Conservation (phyloP, 331 rosid genomes). For the Spiraea crenata region DNA sequence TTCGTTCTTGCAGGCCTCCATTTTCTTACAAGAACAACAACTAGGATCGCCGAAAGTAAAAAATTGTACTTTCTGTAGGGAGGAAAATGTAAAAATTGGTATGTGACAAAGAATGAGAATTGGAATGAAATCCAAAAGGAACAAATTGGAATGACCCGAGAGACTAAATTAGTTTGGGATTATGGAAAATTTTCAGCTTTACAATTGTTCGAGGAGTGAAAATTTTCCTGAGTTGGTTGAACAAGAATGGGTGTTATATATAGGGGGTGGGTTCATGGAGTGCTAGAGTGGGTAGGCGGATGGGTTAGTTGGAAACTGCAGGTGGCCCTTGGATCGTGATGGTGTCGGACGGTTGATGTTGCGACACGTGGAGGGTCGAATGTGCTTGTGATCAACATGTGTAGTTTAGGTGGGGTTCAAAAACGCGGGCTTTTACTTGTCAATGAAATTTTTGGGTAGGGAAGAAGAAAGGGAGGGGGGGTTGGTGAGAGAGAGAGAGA, state of each 20-base stretch:
- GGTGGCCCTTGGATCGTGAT: slow-evolving; percentile 52
- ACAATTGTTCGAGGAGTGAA: not conserved
- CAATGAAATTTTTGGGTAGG: not conserved
- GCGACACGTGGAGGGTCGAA: slow-evolving; percentile 40
- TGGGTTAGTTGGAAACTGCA: slow-evolving; percentile 66
- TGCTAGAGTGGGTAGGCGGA: slow-evolving; percentile 60
- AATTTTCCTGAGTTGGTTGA: slow-evolving; percentile 45
- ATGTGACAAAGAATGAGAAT: not conserved
- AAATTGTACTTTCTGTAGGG: not conserved
- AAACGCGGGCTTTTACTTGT: slow-evolving; percentile 26
- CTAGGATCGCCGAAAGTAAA: not conserved
- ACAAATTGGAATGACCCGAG: too few relatives aligned
- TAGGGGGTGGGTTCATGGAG: slow-evolving; percentile 37
- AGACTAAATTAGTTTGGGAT: not conserved
- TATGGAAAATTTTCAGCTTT: slow-evolving; percentile 8
- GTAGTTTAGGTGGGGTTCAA: not conserved
- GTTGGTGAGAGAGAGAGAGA: slow-evolving; percentile 28
- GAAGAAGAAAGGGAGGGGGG: slow-evolving; percentile 13
- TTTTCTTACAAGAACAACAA: not conserved
- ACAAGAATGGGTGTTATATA: slow-evolving; percentile 25
- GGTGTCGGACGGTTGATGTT: slow-evolving; percentile 15
- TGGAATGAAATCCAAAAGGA: not conserved
- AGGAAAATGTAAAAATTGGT: not conserved
- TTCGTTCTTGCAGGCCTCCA: not conserved
- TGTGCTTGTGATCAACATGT: not conserved